Evolutionary conservation across 2,329 filamentous ascomycete species (phyloP), one percentile per base, ranked within the genome.

Genomic region (Aspergillus tubingensis): DNA sequence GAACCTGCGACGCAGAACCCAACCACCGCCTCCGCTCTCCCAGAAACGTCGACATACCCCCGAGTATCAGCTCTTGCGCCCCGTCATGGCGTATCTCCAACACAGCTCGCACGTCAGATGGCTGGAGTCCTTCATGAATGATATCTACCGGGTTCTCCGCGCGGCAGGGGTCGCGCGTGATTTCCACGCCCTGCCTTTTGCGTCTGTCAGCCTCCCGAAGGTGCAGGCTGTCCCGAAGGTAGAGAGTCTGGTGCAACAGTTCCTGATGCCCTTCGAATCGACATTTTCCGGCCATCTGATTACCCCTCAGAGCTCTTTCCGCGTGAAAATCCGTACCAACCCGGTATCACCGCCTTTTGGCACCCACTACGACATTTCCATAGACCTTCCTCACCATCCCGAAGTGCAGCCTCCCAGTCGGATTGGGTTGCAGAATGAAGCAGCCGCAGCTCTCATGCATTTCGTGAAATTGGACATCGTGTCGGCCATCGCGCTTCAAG

Each of bases 1-100:
- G 71, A 92, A 89, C 65, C 85, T 86, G 41, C 84, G 85, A 47
- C 73, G 76, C 17, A 86, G 92, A 57, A 89, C 88, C 1, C 85
- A 88, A 30, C 81, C 87, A 1, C 88, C 88, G 8, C 78, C 80
- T 7, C 84, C 88, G 5, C 70, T 87, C 61, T 78, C 80, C 8
- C 77, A 79, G 15, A 79, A 80, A 54, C 82, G 82, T 61, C 79
- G 80, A 38, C 72, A 81, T 21, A 77, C 76, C 6, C 80, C 80
- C 2, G 78, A 85, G 48, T 83, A 87, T 55, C 77, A 80, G n/a
- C 79, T 91, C 21, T 74, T 91, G 17, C 83, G 85, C 11, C 85
- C 86, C 2, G 73, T 89, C 6, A 74, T 87, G 15, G 78, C 80
- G 3, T 80, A 84, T 44, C 72, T 86, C 11, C 79, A 83, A 54